These are phyloP conservation scores for Didymella arachidicola DNA, from an alignment of 2,329 filamentous ascomycete species.

Conservation along the genomic window DNA sequence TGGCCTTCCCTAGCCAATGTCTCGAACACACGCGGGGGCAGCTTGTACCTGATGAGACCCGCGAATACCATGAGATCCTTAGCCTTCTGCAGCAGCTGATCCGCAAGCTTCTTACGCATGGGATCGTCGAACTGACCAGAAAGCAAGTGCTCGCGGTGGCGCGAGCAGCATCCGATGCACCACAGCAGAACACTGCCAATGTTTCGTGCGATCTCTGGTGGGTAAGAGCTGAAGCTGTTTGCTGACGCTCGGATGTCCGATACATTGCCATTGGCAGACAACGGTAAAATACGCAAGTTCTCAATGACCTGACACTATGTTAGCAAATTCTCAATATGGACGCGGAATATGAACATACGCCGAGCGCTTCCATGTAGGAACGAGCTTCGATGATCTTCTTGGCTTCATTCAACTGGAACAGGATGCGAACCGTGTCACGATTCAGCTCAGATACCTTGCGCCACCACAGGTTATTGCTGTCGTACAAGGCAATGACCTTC, in stretches of 20 bases:
- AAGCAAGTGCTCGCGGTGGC: conserved; percentile 72
- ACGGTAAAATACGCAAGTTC: conserved; percentile 78
- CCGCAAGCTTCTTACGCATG: conserved; percentile 62
- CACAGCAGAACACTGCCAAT: conserved; percentile 92
- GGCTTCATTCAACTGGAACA: conserved; percentile 68
- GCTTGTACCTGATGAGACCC: conserved; percentile 87
- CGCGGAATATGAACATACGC: conserved; percentile 60
- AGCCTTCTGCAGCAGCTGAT: conserved; percentile 78
- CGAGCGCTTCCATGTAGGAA: conserved; percentile 68
- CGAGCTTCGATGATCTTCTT: conserved; percentile 66
- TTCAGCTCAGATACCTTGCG: conserved; percentile 66
- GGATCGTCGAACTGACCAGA: conserved; percentile 76
- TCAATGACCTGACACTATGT: conserved; percentile 69
- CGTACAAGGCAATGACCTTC: conserved; percentile 70
- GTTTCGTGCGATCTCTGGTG: conserved; percentile 84
- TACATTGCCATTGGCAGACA: conserved; percentile 77
- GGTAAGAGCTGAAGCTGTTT: conserved; percentile 78
- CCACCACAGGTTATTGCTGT: conserved; percentile 66
- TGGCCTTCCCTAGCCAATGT: conserved; percentile 78
- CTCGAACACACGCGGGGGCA: conserved; percentile 88
- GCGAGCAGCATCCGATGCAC: conserved; percentile 86
- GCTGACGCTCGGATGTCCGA: conserved; percentile 80
- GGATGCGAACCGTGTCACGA: conserved; percentile 64
- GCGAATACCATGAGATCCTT: conserved; percentile 94
- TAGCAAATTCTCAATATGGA: conserved; percentile 14